Evolutionary conservation across 495 filamentous ascomycete species (phyloP).

Genomic region (Penicillium arizonense): DNA sequence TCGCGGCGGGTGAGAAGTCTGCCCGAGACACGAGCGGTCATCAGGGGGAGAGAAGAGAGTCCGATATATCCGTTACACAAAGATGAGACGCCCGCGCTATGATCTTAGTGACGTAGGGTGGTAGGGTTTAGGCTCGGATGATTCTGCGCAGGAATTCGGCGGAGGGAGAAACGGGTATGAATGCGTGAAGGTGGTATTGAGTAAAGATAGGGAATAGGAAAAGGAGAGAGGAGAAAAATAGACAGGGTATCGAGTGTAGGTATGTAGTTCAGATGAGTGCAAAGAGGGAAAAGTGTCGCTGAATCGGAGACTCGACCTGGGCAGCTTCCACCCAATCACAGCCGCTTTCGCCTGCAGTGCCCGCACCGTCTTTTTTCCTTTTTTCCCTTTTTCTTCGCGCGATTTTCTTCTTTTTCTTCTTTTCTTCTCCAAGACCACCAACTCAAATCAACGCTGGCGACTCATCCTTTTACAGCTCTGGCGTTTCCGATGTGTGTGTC

Average conservation of each 20-base stretch:
- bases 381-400: conserved; percentile 12
- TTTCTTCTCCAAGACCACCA: conserved; percentile 72
- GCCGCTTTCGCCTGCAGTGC: conserved; percentile 16
- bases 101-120: conserved; percentile 6
- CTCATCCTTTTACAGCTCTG: conserved; percentile 62
- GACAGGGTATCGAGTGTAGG: conserved; percentile 1
- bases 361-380: conserved; percentile 38
- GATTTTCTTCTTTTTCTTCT: conserved; percentile 36
- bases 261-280: neutral
- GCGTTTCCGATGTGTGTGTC: conserved; percentile 87
- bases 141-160: conserved; percentile 6
- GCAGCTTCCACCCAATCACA: conserved; percentile 35
- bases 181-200: neutral
- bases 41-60: conserved; percentile 28
- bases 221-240: conserved; percentile 7
- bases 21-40: conserved; percentile 44
- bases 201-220: conserved; percentile 6
- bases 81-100: conserved; percentile 11
- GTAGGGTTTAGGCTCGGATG: neutral
- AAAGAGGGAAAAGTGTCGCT: conserved; percentile 13
- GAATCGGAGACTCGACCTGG: conserved; percentile 29
- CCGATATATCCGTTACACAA: conserved; percentile 21
- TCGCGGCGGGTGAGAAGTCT: conserved; percentile 42
- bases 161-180: conserved; percentile 3
- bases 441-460: conserved; percentile 89